phyloP scores from a whole-genome alignment of 2,329 filamentous ascomycete species.

The Monascus ruber region DNA sequence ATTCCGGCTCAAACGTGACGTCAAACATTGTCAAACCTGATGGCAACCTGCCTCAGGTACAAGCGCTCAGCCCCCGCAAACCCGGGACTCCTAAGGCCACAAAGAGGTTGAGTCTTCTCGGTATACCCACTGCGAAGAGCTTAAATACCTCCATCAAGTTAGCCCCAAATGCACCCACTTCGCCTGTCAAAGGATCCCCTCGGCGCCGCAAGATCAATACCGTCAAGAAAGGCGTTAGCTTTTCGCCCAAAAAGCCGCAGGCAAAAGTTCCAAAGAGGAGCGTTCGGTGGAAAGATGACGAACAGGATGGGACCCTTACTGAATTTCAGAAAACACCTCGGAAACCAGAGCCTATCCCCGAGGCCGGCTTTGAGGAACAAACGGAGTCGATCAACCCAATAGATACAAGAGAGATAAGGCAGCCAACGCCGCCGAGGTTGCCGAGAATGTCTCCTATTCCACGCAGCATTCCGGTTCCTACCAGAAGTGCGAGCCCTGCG shows the following conservation, averaged over 20 bases:
- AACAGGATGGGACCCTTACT: constrained; percentile 69
- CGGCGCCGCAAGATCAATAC: constrained; percentile 56
- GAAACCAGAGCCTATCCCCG: constrained; percentile 49
- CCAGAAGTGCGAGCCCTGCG: constrained; percentile 24
- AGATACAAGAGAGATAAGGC: background rate
- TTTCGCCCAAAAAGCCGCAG: constrained; percentile 60
- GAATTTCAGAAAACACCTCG: constrained; percentile 89
- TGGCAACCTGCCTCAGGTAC: constrained; percentile 44
- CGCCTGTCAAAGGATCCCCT: constrained; percentile 69
- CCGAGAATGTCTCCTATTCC: constrained; percentile 41
- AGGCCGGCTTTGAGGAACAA: constrained; percentile 37
- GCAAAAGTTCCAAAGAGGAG: constrained; percentile 60
- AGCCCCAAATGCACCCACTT: constrained; percentile 32
- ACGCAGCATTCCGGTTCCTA: constrained; percentile 30
- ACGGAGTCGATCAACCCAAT: background rate
- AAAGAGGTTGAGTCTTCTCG: constrained; percentile 39
- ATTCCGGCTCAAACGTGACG: constrained; percentile 60
- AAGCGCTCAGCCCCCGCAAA: constrained; percentile 59
- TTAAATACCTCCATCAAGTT: constrained; percentile 19
- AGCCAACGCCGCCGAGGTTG: constrained; percentile 7
- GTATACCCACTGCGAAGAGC: constrained; percentile 15
- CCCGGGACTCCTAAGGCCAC: constrained; percentile 66
- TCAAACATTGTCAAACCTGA: constrained; percentile 87
- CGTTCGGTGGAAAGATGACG: constrained; percentile 89
- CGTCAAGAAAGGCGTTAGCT: constrained; percentile 62